Evolutionary conservation across 179 eudicot genomes (phyloP).

Genomic region (Pouteria campechiana): DNA sequence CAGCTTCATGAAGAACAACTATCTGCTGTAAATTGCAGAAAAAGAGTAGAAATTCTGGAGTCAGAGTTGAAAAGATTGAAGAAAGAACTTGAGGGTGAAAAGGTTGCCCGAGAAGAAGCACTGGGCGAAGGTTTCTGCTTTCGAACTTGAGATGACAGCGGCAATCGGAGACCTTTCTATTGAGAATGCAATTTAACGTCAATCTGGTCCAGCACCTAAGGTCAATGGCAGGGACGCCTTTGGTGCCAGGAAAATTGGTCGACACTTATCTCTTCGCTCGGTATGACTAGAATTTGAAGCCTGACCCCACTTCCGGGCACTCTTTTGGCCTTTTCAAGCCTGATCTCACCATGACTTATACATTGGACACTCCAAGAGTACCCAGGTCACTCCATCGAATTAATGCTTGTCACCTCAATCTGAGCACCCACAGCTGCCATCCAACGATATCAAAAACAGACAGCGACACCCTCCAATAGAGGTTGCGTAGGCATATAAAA

Average conservation of each 20-base stretch:
- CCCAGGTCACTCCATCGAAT: too few species aligned
- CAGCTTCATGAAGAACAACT: slow-evolving; percentile 51
- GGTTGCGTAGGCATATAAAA: too few species aligned
- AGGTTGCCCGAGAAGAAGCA: slow-evolving; percentile 99
- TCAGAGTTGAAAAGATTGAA: slow-evolving; percentile 40
- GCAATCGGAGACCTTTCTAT: slow-evolving; percentile 89
- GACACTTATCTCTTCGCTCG: slow-evolving; percentile 21
- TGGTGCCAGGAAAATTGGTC: slow-evolving; percentile 23
- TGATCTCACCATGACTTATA: slow-evolving; percentile 19
- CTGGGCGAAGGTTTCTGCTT: slow-evolving; percentile 96
- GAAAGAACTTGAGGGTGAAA: slow-evolving; percentile 76
- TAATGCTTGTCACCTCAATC: too few species aligned
- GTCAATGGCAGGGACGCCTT: slow-evolving; percentile 24
- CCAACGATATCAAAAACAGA: too few species aligned
- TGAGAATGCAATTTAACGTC: too few species aligned
- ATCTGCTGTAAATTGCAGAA: slow-evolving; percentile 31
- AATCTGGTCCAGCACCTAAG: slow-evolving; percentile 16
- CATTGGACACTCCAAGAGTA: slow-evolving; percentile 11
- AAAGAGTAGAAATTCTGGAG: slow-evolving; percentile 66
- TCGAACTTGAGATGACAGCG: slow-evolving; percentile 82
- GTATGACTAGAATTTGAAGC: slow-evolving; percentile 23
- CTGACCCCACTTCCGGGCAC: slow-evolving; percentile 20
- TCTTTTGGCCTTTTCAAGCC: slow-evolving; percentile 22
- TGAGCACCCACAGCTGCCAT: too few species aligned
- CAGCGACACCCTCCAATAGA: too few species aligned